Evolutionary conservation across 306 rosid species (phyloP), one percentile per base, ranked within the genome.

Genomic region (Cucurbita ficifolia): DNA sequence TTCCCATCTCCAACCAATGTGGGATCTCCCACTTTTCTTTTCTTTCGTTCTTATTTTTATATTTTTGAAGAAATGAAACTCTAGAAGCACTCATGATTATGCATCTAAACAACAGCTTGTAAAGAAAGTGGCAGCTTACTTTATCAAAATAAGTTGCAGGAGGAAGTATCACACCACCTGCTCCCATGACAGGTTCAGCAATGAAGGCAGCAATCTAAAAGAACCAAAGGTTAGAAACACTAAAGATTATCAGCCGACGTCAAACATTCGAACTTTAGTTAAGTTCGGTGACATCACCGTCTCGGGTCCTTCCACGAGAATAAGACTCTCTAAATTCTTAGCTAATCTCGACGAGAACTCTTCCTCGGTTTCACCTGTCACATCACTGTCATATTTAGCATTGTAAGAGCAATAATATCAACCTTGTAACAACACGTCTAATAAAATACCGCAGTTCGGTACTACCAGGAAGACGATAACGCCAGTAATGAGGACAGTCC

Each of bases 401-500:
- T 74, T 65, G 18, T 55, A 69, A n/a, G 45, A 68, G 48, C 48
- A 75, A n/a, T 48, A 58, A 18, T 64, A 22, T 50, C 42, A 61
- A 39, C 17, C 77, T 72, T 43, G 83, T 73, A 17, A 33, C 19
- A 49, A 12, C 53, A 63, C 49, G 45, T 67, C 18, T 29, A 81
- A 63, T 58, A 75, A 77, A 33, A 52, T 10, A 65, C 38, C 21
- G 65, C 46, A 76, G 75, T 79, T 70, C 68, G 76, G 80, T 70
- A 50, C 24, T 60, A 94, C 97, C 99, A 76, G 97, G 99, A 84
- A 86, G 96, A 79, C 91, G 99, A 85, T 64, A 82, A 59, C 97
- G 96, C 99, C 99, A 94, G 76, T 89, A 94, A 77, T 94, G 96
- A 40, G 99, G 99, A 81, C 97, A 94, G 76, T 94, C 99, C 13